Percentiles rank a stretch among this genome's conserved stretches.
Evolutionary conservation across 192 early-diverging fungal genomes (phyloP).

Genomic region (Umbelopsis sp.): DNA sequence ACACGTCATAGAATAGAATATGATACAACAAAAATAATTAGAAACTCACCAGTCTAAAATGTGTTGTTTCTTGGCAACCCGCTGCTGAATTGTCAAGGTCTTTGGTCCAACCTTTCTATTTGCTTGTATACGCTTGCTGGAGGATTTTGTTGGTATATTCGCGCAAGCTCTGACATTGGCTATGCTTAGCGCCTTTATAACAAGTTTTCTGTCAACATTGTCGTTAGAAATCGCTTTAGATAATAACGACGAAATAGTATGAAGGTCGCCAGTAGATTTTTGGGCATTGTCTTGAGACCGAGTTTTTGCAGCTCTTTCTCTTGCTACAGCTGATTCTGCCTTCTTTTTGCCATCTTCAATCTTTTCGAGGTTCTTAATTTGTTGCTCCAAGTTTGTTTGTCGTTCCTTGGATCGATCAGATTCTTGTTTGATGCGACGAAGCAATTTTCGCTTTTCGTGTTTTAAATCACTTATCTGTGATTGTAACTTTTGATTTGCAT

Average conservation of each 20-base stretch:
- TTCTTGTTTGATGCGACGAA: conserved; percentile 32
- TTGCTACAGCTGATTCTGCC: conserved; percentile 15
- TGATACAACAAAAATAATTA: neutral
- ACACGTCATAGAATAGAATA: neutral
- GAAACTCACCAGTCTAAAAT: conserved; percentile 17
- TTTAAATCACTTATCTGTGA: conserved; percentile 2
- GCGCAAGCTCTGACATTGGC: conserved; percentile 15
- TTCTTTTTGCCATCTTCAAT: conserved; percentile 6
- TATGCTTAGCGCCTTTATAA: conserved; percentile 20
- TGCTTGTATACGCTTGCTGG: neutral
- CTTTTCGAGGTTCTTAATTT: conserved; percentile 12
- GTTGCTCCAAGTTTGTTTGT: neutral
- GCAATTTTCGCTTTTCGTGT: conserved; percentile 32
- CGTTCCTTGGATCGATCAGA: conserved; percentile 24
- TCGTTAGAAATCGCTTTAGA: conserved; percentile 4
- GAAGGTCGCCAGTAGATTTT: conserved; percentile 10
- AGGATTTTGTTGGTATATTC: neutral
- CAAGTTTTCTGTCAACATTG: conserved; percentile 7
- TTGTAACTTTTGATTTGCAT: conserved; percentile 21
- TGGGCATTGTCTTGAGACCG: conserved; percentile 2
- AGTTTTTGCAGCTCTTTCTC: conserved; percentile 17
- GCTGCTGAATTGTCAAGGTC: conserved; percentile 19
- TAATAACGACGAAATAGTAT: neutral
- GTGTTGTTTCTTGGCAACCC: conserved; percentile 10
- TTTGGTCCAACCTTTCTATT: neutral